Evolutionary conservation across 345 rosid genomes (phyloP).

Genomic region (Eucalyptus microcorys): DNA sequence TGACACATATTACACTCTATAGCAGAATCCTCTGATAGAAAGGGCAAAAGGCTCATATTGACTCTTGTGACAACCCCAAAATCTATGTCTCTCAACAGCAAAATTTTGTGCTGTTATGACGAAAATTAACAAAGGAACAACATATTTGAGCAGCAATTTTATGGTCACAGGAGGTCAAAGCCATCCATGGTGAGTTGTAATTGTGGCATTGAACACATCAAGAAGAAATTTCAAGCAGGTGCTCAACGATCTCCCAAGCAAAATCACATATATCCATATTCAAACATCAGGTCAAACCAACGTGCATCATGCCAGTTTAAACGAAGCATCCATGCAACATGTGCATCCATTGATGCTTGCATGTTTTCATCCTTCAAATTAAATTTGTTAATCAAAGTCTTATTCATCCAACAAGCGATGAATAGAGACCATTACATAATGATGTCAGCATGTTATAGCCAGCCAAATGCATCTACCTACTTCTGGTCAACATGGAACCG

Average conservation of each 20-base stretch:
- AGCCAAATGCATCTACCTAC: neutral
- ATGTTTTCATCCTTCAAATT: neutral
- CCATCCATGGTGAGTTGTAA: neutral
- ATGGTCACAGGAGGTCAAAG: neutral
- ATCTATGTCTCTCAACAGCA: neutral
- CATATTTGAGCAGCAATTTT: neutral
- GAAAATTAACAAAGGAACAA: neutral
- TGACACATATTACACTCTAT: neutral
- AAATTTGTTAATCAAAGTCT: neutral
- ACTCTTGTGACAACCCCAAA: neutral
- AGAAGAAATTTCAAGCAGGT: neutral
- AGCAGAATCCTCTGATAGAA: neutral
- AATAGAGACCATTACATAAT: neutral
- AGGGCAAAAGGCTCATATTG: neutral
- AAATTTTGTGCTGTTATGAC: neutral
- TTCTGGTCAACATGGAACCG: neutral
- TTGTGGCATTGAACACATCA: neutral
- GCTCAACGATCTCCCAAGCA: neutral
- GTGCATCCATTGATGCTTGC: neutral
- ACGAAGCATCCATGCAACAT: neutral
- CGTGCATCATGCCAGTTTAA: neutral
- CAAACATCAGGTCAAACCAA: neutral
- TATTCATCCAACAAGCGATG: neutral
- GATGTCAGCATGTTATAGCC: neutral
- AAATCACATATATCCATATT: neutral